phyloP scores from a whole-genome alignment of 2,329 filamentous ascomycete genomes.

The Diaporthe ilicicola region DNA sequence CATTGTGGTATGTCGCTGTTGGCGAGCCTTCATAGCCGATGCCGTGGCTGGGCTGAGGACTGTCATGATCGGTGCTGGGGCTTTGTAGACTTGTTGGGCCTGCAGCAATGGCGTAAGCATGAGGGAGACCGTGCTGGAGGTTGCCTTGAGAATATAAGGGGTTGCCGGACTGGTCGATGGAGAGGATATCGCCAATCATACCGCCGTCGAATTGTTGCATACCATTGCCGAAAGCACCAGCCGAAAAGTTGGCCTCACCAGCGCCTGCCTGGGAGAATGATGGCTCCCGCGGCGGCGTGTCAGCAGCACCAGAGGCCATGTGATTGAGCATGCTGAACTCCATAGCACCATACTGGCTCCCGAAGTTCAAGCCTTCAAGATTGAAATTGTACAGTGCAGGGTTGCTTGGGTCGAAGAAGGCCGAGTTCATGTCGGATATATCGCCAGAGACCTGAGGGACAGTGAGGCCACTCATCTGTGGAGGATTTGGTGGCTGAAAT shows the following conservation, averaged over 20 bases:
- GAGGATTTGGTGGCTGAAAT: conserved; percentile 68
- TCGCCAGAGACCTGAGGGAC: conserved; percentile 60
- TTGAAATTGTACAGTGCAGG: conserved; percentile 96
- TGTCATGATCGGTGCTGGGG: conserved; percentile 71
- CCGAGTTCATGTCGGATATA: conserved; percentile 58
- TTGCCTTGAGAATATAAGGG: conserved; percentile 64
- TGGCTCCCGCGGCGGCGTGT: conserved; percentile 75
- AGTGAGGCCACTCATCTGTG: conserved; percentile 55
- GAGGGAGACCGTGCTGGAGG: conserved; percentile 69
- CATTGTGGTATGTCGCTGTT: conserved; percentile 47
- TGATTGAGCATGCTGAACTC: conserved; percentile 97
- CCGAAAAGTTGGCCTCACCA: conserved; percentile 51
- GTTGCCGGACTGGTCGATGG: conserved; percentile 58
- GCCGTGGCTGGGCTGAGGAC: conserved; percentile 62
- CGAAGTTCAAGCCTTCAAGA: conserved; percentile 91
- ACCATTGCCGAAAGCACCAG: conserved; percentile 61
- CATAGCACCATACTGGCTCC: conserved; percentile 93
- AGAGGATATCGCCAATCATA: conserved; percentile 62
- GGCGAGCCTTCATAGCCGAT: conserved; percentile 65
- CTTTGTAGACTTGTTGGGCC: conserved; percentile 70
- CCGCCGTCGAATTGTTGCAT: conserved; percentile 57
- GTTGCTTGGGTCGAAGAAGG: conserved; percentile 89
- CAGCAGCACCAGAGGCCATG: conserved; percentile 91
- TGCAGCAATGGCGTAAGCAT: conserved; percentile 71
- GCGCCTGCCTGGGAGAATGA: conserved; percentile 51